phyloP scores from a whole-genome alignment of 805 yeast species.

The Candida glaebosa region DNA sequence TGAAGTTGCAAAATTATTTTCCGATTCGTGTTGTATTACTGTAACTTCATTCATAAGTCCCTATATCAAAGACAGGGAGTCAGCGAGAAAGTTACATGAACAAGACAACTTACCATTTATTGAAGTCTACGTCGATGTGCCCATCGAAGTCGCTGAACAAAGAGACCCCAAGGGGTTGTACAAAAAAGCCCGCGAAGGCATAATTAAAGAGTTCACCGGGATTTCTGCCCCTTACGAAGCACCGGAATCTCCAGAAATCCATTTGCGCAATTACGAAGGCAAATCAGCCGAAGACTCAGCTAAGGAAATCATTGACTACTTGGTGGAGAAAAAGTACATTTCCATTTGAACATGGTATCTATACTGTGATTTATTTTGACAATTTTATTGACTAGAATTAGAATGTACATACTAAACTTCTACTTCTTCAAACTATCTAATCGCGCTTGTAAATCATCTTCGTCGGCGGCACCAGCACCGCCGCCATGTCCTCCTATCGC shows the following conservation, averaged over 20 bases:
- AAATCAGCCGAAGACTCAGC: constrained; percentile 80
- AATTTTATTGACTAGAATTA: too few species aligned
- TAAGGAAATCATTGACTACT: constrained; percentile 62
- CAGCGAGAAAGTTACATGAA: constrained; percentile 81
- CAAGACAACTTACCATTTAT: constrained; percentile 75
- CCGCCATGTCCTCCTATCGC: constrained; percentile 43
- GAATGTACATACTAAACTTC: too few species aligned
- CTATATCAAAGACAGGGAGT: constrained; percentile 76
- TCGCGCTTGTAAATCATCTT: constrained; percentile 87
- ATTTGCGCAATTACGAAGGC: constrained; percentile 64
- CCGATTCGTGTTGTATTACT: constrained; percentile 86
- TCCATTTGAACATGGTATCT: too few species aligned
- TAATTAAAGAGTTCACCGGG: constrained; percentile 93
- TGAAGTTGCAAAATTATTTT: constrained; percentile 91
- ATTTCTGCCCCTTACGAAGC: constrained; percentile 95
- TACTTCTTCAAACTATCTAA: constrained; percentile 72
- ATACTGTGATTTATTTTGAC: too few species aligned
- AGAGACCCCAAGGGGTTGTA: constrained; percentile 97
- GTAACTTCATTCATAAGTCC: constrained; percentile 93
- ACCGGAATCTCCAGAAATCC: constrained; percentile 81
- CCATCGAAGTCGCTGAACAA: constrained; percentile 89
- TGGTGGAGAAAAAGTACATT: constrained; percentile 48
- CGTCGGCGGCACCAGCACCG: constrained; percentile 37
- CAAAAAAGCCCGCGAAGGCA: constrained; percentile 94
- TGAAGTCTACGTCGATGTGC: constrained; percentile 91